Evolutionary conservation across 805 yeast genomes (phyloP), one percentile per base, ranked within the genome.

Genomic region (Zygoascus bituminiphila): DNA sequence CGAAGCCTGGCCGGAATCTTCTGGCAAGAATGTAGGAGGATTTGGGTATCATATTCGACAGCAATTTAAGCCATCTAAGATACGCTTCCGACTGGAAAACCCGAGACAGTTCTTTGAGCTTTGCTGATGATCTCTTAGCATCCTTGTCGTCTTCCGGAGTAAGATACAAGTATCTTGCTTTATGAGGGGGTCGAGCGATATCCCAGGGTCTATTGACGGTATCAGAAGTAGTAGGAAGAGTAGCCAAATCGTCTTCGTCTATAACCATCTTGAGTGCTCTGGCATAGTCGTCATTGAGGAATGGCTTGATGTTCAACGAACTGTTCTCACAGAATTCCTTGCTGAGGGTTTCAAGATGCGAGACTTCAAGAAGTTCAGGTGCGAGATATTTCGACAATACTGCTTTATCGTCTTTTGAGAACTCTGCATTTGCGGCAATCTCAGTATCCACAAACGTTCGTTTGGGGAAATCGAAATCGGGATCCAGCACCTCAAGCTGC

Each of bases 1-100:
- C 99, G 24, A 78, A 81, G 2, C 98, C 98, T 1, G 96, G 98
- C 58, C 98, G 78, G 69, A 93, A 93, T 54, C 97, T 73, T 59
- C 99, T 76, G 6, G 86, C 76, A 22, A 89, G 62, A 1, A 84
- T 68, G 55, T 83, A 86, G 54, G 84, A 85, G 44, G 81, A 75
- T 2, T 79, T 67, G 7, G 84, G 79, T 6, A 22, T 49, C 47
- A 88, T 60, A 14, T 79, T 75, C 0, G 96, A 84, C 2, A 89
- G 62, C 2, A 67, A 50, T 19, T 70, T 67, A 42, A 93, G 62
- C 83, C 93, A 89, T 62, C 82, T 81, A 42, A 75, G 74, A 65
- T 85, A 89, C 12, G 79, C 71, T 1, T 67, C 55, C 14, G 87
- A 77, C 56, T 75, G 74, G 56, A 88, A 69, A 51, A 89, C 74